Conservation (phyloP, 208 protist genomes). For the Crithidia thermophila region DNA sequence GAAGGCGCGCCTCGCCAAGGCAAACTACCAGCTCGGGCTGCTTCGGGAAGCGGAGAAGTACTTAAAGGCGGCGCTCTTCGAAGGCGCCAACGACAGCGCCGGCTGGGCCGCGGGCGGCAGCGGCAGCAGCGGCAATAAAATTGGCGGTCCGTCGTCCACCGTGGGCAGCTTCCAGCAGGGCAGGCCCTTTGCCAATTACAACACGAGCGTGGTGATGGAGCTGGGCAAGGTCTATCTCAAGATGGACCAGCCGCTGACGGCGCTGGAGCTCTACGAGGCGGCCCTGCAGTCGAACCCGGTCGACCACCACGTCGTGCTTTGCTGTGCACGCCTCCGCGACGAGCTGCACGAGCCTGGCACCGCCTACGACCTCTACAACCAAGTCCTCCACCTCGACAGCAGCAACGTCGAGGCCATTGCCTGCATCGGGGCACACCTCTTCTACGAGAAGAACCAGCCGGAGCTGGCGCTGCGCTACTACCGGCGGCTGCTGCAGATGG, state of each 20-base stretch:
- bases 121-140: background rate
- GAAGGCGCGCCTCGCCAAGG: slow-evolving; percentile 94
- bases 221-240: slow-evolving; percentile 94
- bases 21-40: slow-evolving; percentile 94
- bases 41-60: slow-evolving; percentile 95
- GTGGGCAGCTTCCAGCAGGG: slow-evolving; percentile 7
- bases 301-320: slow-evolving; percentile 91
- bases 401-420: slow-evolving; percentile 95
- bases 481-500: slow-evolving; percentile 95
- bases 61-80: slow-evolving; percentile 82
- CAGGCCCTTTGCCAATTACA: slow-evolving; percentile 61
- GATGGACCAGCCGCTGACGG: slow-evolving; percentile 94
- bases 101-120: background rate
- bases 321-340: slow-evolving; percentile 91
- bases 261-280: slow-evolving; percentile 87
- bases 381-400: slow-evolving; percentile 87
- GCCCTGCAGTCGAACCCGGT: slow-evolving; percentile 78
- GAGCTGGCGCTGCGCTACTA: slow-evolving; percentile 95
- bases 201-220: slow-evolving; percentile 88
- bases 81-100: slow-evolving; percentile 6
- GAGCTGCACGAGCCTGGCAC: slow-evolving; percentile 86
- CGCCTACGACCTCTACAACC: slow-evolving; percentile 79
- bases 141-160: background rate
- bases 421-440: slow-evolving; percentile 93
- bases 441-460: slow-evolving; percentile 94